phyloP scores from a whole-genome alignment of 352 stramenopile species.

The Blastocystis sp. region DNA sequence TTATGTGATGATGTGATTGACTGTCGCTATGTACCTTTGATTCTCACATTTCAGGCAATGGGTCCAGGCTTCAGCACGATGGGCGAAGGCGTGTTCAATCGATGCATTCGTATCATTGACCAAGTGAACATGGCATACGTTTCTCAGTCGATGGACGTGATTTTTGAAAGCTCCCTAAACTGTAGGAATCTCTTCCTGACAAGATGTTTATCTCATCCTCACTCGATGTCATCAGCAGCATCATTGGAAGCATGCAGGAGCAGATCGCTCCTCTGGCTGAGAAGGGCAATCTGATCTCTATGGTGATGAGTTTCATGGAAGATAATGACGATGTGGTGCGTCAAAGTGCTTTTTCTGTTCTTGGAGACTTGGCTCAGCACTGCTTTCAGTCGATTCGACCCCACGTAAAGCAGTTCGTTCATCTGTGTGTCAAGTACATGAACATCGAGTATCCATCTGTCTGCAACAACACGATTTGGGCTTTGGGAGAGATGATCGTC shows the following conservation, averaged over 20 bases:
- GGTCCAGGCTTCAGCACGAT: not conserved
- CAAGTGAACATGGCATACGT: slow-evolving; percentile 12
- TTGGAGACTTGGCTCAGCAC: slow-evolving; percentile 32
- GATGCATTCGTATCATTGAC: slow-evolving; percentile 21
- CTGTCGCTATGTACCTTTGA: not conserved
- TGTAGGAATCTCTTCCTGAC: not conserved
- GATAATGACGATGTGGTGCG: slow-evolving; percentile 21
- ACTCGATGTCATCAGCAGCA: slow-evolving; percentile 26
- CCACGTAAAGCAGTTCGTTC: not conserved
- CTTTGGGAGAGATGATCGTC: slow-evolving; percentile 14
- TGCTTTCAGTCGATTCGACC: not conserved
- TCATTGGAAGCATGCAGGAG: not conserved
- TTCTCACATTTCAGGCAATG: slow-evolving; percentile 20
- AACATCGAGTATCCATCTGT: slow-evolving; percentile 37
- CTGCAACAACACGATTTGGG: slow-evolving; percentile 57
- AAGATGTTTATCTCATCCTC: slow-evolving; percentile 34
- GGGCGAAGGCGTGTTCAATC: not conserved
- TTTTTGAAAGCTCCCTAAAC: not conserved
- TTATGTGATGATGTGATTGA: not conserved
- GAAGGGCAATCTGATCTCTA: not conserved
- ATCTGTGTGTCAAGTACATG: slow-evolving; percentile 55
- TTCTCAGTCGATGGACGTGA: not conserved
- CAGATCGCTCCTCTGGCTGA: not conserved
- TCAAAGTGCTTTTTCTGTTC: not conserved
- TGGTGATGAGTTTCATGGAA: slow-evolving; percentile 24